A percentile compares a stretch with the other conserved stretches of the same genome.
These are phyloP conservation scores for Penicillium roqueforti DNA, from an alignment of 495 filamentous ascomycete species.

Conservation along the genomic window DNA sequence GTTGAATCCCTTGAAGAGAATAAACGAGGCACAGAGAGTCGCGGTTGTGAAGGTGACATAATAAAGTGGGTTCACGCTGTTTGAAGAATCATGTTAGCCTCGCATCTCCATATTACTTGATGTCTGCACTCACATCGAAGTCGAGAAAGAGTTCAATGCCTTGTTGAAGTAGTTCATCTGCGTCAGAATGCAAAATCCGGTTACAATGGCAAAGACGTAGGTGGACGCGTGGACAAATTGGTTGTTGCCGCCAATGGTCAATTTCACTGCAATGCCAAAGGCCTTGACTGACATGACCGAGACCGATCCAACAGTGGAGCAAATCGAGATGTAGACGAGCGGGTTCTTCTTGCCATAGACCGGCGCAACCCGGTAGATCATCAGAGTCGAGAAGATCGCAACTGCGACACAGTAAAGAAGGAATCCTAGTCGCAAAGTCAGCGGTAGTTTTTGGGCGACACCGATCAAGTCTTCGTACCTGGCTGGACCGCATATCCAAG, in stretches of 20 bases:
- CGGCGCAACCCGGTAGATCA: constrained; percentile 94
- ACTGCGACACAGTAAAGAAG: constrained; percentile 76
- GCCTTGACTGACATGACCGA: constrained; percentile 99
- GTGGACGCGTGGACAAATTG: constrained; percentile 91
- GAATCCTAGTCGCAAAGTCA: constrained; percentile 58
- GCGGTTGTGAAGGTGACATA: constrained; percentile 99
- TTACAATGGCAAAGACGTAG: constrained; percentile 94
- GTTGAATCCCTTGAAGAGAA: constrained; percentile 96
- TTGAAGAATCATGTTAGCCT: constrained; percentile 26
- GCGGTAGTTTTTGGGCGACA: neutral
- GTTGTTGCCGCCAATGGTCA: constrained; percentile 87
- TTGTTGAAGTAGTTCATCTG: constrained; percentile 99
- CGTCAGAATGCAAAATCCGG: constrained; percentile 85
- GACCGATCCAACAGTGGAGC: constrained; percentile 91
- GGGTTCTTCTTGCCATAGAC: constrained; percentile 90
- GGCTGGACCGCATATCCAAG: constrained; percentile 82
- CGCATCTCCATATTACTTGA: neutral
- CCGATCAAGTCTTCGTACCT: constrained; percentile 50
- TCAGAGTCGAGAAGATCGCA: constrained; percentile 74
- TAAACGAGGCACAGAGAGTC: constrained; percentile 92
- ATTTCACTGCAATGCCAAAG: constrained; percentile 92
- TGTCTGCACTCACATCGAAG: constrained; percentile 71
- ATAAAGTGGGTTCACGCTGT: constrained; percentile 94
- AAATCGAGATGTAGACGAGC: constrained; percentile 92
- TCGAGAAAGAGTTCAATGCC: constrained; percentile 92